Conservation (phyloP, 139 green algal species). For the Picochlorum sp. region DNA sequence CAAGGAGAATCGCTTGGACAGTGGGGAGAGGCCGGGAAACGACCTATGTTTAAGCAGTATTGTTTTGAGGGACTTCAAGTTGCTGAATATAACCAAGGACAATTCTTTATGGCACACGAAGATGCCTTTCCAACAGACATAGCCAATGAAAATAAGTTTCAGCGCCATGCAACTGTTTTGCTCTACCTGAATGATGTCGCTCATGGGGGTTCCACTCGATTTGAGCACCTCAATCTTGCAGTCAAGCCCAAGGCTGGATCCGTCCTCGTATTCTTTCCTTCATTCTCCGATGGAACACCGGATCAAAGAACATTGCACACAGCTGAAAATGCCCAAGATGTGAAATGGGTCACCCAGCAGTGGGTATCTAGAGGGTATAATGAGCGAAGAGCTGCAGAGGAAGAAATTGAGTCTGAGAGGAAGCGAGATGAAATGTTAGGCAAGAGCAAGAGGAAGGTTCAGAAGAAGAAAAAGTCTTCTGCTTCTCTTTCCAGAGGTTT, state of each 20-base stretch:
- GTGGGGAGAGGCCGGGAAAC: constrained; percentile 30
- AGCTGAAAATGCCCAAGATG: constrained; percentile 40
- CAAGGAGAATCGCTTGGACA: background rate
- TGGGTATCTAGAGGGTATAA: constrained; percentile 44
- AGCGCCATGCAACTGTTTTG: constrained; percentile 63
- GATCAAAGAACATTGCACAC: constrained; percentile 61
- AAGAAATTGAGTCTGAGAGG: background rate
- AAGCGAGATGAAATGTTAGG: background rate
- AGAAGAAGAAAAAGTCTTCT: constrained; percentile 14
- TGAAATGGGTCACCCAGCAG: constrained; percentile 67
- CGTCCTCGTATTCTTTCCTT: constrained; percentile 70
- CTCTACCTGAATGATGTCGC: constrained; percentile 58
- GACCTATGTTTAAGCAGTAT: constrained; percentile 41
- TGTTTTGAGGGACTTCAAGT: constrained; percentile 55
- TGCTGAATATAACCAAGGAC: constrained; percentile 38
- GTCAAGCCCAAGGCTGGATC: constrained; percentile 40
- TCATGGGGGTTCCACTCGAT: constrained; percentile 44
- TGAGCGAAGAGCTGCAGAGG: background rate
- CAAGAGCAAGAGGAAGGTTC: background rate
- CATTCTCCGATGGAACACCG: constrained; percentile 42
- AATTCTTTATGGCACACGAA: constrained; percentile 62
- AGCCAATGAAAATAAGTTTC: constrained; percentile 51
- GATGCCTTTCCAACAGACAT: constrained; percentile 49
- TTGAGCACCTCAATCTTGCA: constrained; percentile 47
- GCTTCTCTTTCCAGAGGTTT: too few relatives aligned